Percentiles rank a stretch among this genome's conserved stretches.
These are phyloP conservation scores for Pelargonium citronellum DNA, from an alignment of 441 rosid species.

Conservation along the genomic window DNA sequence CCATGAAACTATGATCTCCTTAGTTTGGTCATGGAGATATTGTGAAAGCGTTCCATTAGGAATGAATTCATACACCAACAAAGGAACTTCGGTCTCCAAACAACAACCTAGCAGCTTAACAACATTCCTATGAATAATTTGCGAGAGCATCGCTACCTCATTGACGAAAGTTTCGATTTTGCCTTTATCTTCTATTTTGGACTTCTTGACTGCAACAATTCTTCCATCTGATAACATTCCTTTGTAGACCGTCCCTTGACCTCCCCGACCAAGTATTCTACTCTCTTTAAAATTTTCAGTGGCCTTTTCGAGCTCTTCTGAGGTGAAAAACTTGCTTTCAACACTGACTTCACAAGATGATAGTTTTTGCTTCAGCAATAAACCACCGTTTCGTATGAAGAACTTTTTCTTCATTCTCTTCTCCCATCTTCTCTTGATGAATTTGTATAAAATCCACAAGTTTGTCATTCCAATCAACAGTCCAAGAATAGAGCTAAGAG, in stretches of 20 bases:
- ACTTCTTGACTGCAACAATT: neutral
- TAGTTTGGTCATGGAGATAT: neutral
- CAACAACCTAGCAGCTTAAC: neutral
- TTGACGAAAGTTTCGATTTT: neutral
- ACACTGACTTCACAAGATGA: neutral
- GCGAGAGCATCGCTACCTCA: neutral
- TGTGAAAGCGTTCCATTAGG: neutral
- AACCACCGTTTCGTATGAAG: neutral
- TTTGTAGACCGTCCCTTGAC: constrained; percentile 1
- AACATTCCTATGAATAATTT: neutral
- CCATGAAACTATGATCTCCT: neutral
- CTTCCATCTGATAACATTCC: neutral
- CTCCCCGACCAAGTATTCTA: neutral
- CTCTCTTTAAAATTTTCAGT: neutral
- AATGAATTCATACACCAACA: neutral
- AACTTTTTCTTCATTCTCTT: neutral
- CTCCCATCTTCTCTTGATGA: neutral
- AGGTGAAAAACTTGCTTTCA: neutral
- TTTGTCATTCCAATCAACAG: neutral
- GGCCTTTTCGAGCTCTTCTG: neutral
- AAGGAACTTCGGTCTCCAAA: neutral
- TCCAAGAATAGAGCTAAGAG: neutral
- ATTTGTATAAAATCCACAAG: neutral
- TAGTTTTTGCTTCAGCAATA: neutral
- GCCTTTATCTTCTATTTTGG: neutral